Percentiles rank a stretch among this genome's conserved stretches.
Evolutionary conservation across 1,139 yeast genomes (phyloP).

Genomic region (Taiozyma onychis): DNA sequence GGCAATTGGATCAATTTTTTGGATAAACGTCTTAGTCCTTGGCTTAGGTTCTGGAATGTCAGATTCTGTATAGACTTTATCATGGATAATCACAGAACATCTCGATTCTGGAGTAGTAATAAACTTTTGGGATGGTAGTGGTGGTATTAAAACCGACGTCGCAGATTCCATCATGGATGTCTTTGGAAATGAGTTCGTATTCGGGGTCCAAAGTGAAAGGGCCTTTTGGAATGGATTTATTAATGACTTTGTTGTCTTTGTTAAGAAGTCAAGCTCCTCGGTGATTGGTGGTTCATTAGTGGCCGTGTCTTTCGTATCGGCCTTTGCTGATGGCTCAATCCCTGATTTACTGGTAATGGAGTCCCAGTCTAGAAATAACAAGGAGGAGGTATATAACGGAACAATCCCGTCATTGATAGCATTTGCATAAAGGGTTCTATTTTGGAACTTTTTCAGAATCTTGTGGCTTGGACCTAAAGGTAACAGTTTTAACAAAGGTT

Average conservation of each 20-base stretch:
- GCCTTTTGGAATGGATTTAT: constrained; percentile 22
- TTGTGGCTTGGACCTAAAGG: constrained; percentile 81
- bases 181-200: constrained; percentile 41
- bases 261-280: constrained; percentile 6
- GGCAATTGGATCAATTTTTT: constrained; percentile 18
- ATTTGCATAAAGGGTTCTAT: constrained; percentile 43
- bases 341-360: constrained; percentile 74
- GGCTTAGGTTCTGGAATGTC: constrained; percentile 49
- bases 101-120: constrained; percentile 59
- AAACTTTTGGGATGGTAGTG: constrained; percentile 68
- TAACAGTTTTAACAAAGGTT: constrained; percentile 65
- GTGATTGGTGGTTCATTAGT: constrained; percentile 20
- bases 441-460: constrained; percentile 53
- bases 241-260: constrained; percentile 12
- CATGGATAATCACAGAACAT: constrained; percentile 62
- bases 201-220: constrained; percentile 18
- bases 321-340: constrained; percentile 20
- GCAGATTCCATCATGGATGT: constrained; percentile 83
- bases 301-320: constrained; percentile 11
- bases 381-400: constrained; percentile 81
- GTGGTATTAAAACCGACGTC: constrained; percentile 75
- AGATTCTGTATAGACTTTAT: constrained; percentile 59
- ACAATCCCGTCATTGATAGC: constrained; percentile 75
- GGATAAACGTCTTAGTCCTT: constrained; percentile 15
- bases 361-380: constrained; percentile 58